Base-by-base conservation (phyloP, 257 asterid genomes). In the Solanum lignicaule region DNA sequence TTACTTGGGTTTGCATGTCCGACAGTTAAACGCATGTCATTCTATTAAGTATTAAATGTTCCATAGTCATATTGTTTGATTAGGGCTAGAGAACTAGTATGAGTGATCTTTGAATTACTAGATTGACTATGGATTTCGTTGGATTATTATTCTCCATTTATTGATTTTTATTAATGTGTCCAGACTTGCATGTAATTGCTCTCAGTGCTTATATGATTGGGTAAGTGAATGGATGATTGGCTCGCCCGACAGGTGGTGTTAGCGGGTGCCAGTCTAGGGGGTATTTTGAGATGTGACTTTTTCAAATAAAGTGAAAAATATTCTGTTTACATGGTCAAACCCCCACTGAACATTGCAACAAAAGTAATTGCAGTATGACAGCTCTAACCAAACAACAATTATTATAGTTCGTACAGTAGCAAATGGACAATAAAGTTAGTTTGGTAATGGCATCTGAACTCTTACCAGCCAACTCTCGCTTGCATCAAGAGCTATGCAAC, bases 381-480 rank as follows among this genome's bases (percentile, higher is more conserved):
- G 66, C 68, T 15, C 15, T 7, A 38, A 78, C n/a, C 60, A 78
- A 78, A 41, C 62, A 29, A 29, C 39, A 29, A 29, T 81, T 46
- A 46, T 81, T 16, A 27, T 81, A 43, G 41, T 81, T 81, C 12
- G 29, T 81, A 31, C 85, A 46, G 68, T 29, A 81, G 39, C 36
- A 72, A 72, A 46, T 10, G 32, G 48, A 20, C 32, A 7, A 86
- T 31, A 71, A 71, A 32, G 60, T 29, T 69, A 86, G 69, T 82
- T 29, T 48, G 43, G 69, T 82, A 82, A 48, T 46, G 82, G 83
- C 79, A 86, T 85, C 76, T 68, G 52, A 83, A 60, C 60, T 78
- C 98, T 93, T 94, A 97, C 99, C 99, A 97, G 91, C 99, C 99
- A 97, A 94, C 96, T 97, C 94, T 97, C 98, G 88, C 98, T 95